Evolutionary conservation across 2,329 filamentous ascomycete species (phyloP).

Genomic region (Fusarium pseudoanthophilum): DNA sequence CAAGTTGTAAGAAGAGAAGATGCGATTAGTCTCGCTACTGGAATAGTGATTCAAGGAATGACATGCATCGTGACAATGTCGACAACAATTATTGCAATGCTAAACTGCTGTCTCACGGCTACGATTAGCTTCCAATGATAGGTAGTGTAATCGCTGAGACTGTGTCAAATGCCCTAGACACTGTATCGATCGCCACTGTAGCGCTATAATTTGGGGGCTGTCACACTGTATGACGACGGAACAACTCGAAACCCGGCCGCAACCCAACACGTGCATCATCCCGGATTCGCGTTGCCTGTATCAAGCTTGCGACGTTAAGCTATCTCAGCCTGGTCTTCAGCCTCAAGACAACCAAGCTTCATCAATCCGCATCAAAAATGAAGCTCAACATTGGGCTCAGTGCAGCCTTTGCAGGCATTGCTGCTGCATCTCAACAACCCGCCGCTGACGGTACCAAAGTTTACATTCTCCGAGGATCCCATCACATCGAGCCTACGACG

Average conservation of each 20-base stretch:
- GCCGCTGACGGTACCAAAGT: constrained; percentile 63
- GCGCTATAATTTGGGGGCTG: too few relatives aligned
- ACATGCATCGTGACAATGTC: constrained; percentile 36
- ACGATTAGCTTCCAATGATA: not conserved
- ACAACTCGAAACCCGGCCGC: constrained; percentile 41
- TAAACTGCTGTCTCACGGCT: constrained; percentile 11
- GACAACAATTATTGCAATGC: constrained; percentile 11
- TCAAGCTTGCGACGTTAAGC: constrained; percentile 49
- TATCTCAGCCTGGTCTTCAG: constrained; percentile 42
- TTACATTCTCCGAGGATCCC: constrained; percentile 60
- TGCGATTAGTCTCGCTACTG: constrained; percentile 6
- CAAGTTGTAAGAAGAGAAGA: not conserved
- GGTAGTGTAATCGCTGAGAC: not conserved
- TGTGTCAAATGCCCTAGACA: not conserved
- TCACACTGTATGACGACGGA: constrained; percentile 47
- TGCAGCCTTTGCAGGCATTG: constrained; percentile 52
- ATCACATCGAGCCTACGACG: constrained; percentile 48
- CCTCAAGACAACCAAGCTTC: constrained; percentile 45
- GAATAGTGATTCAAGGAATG: constrained; percentile 18
- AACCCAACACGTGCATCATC: constrained; percentile 45
- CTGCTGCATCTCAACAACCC: constrained; percentile 53
- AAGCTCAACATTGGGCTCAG: constrained; percentile 56
- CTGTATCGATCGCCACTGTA: not conserved
- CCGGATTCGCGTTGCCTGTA: constrained; percentile 35
- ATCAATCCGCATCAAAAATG: constrained; percentile 52